phyloP scores from a whole-genome alignment of 352 stramenopile species.

The Plasmopara viticola region DNA sequence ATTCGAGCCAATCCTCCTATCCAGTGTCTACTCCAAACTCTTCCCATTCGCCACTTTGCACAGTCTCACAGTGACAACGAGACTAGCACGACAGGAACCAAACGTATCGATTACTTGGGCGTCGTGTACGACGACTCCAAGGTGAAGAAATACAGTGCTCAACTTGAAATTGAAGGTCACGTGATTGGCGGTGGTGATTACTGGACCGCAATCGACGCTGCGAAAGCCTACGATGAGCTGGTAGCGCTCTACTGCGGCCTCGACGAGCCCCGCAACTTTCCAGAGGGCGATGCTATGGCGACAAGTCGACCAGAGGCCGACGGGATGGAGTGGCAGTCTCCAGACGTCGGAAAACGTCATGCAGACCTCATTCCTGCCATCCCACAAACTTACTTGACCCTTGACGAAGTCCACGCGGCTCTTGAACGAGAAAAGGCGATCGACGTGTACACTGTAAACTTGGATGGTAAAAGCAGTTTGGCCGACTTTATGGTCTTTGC shows the following conservation, averaged over 20 bases:
- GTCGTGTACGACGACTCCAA: constrained; percentile 58
- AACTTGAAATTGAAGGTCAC: constrained; percentile 59
- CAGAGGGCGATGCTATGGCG: constrained; percentile 12
- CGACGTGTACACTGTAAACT: constrained; percentile 68
- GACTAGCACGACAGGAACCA: constrained; percentile 11
- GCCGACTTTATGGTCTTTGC: constrained; percentile 88
- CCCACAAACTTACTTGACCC: constrained; percentile 58
- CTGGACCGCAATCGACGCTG: constrained; percentile 76
- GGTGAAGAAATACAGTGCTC: constrained; percentile 82
- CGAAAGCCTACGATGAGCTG: constrained; percentile 78
- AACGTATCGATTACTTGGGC: constrained; percentile 50
- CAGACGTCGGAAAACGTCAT: constrained; percentile 60
- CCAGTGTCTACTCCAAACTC: constrained; percentile 4
- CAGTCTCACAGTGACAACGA: constrained; percentile 15
- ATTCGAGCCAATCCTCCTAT: neutral
- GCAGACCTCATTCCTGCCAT: constrained; percentile 70
- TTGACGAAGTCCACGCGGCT: constrained; percentile 60
- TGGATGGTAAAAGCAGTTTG: constrained; percentile 71
- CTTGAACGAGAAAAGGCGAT: constrained; percentile 72
- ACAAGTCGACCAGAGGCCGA: neutral
- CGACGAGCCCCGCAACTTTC: constrained; percentile 73
- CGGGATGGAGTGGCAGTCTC: constrained; percentile 53
- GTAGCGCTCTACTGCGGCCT: constrained; percentile 75
- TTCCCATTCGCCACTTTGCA: constrained; percentile 15
- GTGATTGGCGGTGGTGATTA: constrained; percentile 74